Evolutionary conservation across 768 basidiomycete species (phyloP).

Genomic region (Clitopilus hobsonii): DNA sequence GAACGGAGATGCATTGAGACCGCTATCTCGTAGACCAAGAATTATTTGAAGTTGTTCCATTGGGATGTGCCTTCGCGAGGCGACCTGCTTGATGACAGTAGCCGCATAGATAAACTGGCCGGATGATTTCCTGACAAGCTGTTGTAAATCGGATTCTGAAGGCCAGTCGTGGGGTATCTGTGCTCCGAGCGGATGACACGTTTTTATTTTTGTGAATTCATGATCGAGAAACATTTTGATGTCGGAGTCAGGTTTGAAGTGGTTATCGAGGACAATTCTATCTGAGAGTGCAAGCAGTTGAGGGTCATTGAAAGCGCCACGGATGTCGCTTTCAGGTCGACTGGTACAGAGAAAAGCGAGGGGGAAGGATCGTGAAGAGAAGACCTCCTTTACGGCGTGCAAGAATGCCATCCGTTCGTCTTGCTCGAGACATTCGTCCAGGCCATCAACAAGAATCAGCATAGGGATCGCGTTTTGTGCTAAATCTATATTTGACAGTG

Average conservation of each 20-base stretch:
- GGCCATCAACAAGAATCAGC: slow-evolving; percentile 18
- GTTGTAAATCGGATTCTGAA: neutral
- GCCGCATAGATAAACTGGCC: slow-evolving; percentile 5
- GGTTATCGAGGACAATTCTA: neutral
- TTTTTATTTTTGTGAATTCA: neutral
- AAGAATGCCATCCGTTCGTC: slow-evolving; percentile 11
- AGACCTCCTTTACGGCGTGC: slow-evolving; percentile 3
- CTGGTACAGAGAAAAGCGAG: slow-evolving; percentile 20
- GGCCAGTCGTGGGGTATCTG: neutral
- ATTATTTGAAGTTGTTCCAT: neutral
- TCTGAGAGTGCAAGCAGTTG: neutral
- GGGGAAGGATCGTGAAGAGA: slow-evolving; percentile 7
- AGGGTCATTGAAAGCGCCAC: neutral
- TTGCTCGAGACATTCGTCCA: slow-evolving; percentile 21
- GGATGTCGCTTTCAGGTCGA: slow-evolving; percentile 21
- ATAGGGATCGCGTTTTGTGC: no score
- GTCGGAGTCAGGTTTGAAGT: neutral
- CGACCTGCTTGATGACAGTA: neutral
- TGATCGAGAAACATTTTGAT: neutral
- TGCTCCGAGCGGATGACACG: neutral
- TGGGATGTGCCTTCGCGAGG: neutral
- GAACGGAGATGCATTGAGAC: no score
- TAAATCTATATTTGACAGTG: slow-evolving; percentile 8
- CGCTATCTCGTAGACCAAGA: no score
- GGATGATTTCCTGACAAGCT: neutral